A percentile compares a stretch with the other conserved stretches of the same genome.
Conservation (phyloP, 129 eudicot genomes). For the Flaveria robusta region DNA sequence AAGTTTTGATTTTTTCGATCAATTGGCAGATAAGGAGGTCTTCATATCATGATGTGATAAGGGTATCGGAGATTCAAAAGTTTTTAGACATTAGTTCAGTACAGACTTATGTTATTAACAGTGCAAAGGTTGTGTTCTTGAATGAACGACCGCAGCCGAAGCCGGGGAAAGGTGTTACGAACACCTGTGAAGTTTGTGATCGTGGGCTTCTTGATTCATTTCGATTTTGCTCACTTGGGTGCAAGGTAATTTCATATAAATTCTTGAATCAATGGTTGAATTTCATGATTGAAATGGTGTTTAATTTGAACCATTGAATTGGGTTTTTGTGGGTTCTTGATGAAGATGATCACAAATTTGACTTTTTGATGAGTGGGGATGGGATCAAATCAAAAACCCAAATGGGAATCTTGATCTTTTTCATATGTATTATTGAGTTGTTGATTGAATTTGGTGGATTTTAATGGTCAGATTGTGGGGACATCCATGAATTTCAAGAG, state of each 20-base stretch:
- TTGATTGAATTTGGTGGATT: neutral
- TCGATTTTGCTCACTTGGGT: conserved; percentile 91
- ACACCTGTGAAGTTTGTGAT: conserved; percentile 86
- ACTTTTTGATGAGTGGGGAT: conserved; percentile 42
- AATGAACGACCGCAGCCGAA: conserved; percentile 92
- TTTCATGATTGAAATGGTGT: neutral
- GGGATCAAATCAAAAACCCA: neutral
- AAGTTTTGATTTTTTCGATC: neutral
- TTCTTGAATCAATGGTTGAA: neutral
- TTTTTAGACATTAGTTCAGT: conserved; percentile 69
- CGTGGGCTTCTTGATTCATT: conserved; percentile 91
- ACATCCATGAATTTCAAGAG: conserved; percentile 56
- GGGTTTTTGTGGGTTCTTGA: conserved; percentile 15
- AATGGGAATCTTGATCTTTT: neutral
- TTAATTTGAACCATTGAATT: conserved; percentile 21
- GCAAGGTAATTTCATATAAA: conserved; percentile 60
- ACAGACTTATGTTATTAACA: conserved; percentile 87
- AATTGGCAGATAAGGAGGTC: conserved; percentile 81
- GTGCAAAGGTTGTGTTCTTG: conserved; percentile 89
- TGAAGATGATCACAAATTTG: conserved; percentile 30
- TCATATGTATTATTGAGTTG: neutral
- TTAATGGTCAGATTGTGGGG: conserved; percentile 64
- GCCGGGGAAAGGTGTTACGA: conserved; percentile 95
- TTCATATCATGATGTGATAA: conserved; percentile 94
- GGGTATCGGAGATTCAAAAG: conserved; percentile 86